Base-by-base conservation (phyloP, 495 filamentous ascomycete species). In the Xylaria longipes region DNA sequence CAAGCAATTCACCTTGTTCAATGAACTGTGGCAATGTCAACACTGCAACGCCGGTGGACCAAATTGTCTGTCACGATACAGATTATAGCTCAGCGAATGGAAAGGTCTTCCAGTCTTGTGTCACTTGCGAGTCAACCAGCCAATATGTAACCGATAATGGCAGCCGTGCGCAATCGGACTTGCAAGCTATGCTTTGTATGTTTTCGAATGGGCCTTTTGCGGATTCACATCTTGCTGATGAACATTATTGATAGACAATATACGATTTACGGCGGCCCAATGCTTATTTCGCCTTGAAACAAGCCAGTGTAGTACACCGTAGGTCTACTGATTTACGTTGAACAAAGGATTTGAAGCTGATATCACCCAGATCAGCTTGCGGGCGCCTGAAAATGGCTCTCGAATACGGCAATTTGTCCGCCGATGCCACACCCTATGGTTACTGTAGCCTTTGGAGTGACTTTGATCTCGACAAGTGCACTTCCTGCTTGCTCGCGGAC, bases 1-100 rank as follows among this genome's bases (percentile, higher is more conserved):
- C 66, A 15, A 39, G 8, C 46, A 22, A 69, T 48, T 22, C 84
- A 41, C 82, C 82, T 45, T 87, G 84, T 71, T 69, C 72, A 33
- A 71, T 71, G 22, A 74, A 76, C n/a, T 87, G 84, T 75, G 83
- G 84, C 74, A 87, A 85, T 66, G 75, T 79, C 25, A 80, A 80
- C 33, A 52, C 64, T 25, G 72, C 75, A 5, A 85, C 83, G 4
- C 73, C 80, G n/a, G n/a, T 17, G 7, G 80, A 77, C 66, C 82
- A 84, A 65, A 80, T 84, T 39, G 76, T 77, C 25, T 86, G 84
- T 76, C 68, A 76, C 15, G 79, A 78, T 31, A 46, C 67, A 25
- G 60, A 71, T 20, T 82, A 84, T 63, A 70, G 69, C 45, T 57
- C 66, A 29, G 54, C 71, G 9, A 39, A 70, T 7, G 84, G 84